Percentiles rank a stretch among this genome's conserved stretches.
phyloP scores from a whole-genome alignment of 2,329 filamentous ascomycete genomes.

The Celoporthe dispersa region DNA sequence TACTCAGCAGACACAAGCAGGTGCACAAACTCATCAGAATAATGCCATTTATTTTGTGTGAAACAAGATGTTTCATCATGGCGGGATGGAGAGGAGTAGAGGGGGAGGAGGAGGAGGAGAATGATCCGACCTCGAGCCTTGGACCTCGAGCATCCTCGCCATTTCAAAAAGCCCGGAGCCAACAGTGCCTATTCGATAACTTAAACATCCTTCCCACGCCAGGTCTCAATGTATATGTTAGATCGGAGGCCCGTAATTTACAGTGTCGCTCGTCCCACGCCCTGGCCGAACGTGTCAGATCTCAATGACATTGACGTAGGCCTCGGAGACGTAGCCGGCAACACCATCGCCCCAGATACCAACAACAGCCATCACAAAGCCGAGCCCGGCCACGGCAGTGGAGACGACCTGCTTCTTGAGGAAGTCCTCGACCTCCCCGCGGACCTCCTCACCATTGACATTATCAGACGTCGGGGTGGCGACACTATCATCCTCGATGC shows the following conservation, averaged over 20 bases:
- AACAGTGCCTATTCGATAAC: conserved; percentile 43
- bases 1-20: neutral
- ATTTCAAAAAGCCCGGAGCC: conserved; percentile 34
- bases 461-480: conserved; percentile 45
- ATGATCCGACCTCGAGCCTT: neutral
- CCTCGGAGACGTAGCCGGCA: conserved; percentile 22
- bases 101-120: neutral
- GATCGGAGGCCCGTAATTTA: neutral
- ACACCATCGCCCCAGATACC: conserved; percentile 55
- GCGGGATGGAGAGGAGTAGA: conserved; percentile 6
- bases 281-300: neutral
- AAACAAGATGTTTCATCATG: neutral
- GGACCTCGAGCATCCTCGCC: neutral
- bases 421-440: conserved; percentile 59
- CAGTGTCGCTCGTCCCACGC: neutral
- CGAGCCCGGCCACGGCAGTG: conserved; percentile 57
- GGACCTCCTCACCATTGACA: conserved; percentile 67
- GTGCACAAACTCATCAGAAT: neutral
- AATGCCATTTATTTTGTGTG: conserved; percentile 5
- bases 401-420: conserved; percentile 58
- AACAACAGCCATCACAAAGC: conserved; percentile 64
- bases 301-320: conserved; percentile 22
- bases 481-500: conserved; percentile 45
- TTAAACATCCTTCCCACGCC: neutral
- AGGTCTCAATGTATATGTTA: neutral